Evolutionary conservation across 202 grass and related monocot species (phyloP).

Genomic region (Dendrocalamus latiflorus): DNA sequence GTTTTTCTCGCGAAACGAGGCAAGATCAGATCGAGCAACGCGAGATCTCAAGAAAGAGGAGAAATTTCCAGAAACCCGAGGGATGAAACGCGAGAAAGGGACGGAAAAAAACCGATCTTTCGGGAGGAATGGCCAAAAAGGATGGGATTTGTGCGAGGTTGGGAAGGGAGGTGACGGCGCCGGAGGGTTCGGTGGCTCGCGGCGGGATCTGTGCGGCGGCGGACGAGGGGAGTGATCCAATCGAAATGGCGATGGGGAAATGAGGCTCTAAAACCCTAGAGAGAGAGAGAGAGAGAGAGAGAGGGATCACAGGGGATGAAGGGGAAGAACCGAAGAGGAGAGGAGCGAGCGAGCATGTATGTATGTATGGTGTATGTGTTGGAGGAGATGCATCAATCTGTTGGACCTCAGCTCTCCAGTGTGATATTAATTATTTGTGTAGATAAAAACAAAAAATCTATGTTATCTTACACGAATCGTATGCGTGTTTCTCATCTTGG

Average conservation of each 20-base stretch:
- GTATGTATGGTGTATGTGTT: conserved; percentile 14
- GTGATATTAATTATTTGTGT: too few species aligned
- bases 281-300: background rate
- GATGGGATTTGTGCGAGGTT: conserved; percentile 19
- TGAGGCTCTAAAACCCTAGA: conserved; percentile 36
- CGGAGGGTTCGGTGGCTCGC: background rate
- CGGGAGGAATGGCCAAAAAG: background rate
- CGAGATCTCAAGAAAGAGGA: conserved; percentile 8
- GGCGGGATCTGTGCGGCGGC: conserved; percentile 33
- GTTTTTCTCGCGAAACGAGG: background rate
- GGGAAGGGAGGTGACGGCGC: conserved; percentile 14
- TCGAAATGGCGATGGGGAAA: conserved; percentile 50
- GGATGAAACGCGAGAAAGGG: background rate
- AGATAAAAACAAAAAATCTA: too few species aligned
- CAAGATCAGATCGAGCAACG: conserved; percentile 39
- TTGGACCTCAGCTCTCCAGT: too few species aligned
- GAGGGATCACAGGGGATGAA: conserved; percentile 24
- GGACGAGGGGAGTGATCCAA: conserved; percentile 31
- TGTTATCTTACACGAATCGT: too few species aligned
- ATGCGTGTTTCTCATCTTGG: too few species aligned
- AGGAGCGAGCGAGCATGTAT: background rate
- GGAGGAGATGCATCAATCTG: background rate
- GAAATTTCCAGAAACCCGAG: background rate
- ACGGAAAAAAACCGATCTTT: conserved; percentile 11
- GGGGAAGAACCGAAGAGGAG: conserved; percentile 16